phyloP scores from a whole-genome alignment of 352 stramenopile species.

The Globisporangium canariense region DNA sequence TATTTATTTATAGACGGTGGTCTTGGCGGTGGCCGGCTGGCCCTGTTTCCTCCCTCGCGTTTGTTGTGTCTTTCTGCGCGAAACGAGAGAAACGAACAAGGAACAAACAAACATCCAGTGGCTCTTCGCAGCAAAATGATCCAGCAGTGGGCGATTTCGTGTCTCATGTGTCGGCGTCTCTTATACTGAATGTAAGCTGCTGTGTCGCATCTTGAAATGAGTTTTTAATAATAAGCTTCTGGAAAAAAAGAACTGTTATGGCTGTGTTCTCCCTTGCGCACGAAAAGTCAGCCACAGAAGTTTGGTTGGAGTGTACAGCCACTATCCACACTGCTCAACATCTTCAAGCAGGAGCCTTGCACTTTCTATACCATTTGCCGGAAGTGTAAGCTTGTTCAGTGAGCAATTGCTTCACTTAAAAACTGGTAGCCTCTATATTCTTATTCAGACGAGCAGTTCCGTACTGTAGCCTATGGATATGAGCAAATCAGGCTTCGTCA shows the following conservation, averaged over 20 bases:
- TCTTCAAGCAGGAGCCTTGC: too few relatives aligned
- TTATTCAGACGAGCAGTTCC: too few relatives aligned
- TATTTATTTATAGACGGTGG: slow-evolving; percentile 7
- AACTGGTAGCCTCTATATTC: too few relatives aligned
- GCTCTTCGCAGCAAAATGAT: neutral
- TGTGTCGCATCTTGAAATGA: neutral
- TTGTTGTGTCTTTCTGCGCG: neutral
- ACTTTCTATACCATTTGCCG: too few relatives aligned
- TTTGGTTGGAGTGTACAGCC: neutral
- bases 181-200: neutral
- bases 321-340: too few relatives aligned
- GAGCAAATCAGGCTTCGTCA: too few relatives aligned
- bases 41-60: neutral
- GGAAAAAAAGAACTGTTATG: slow-evolving; percentile 15
- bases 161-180: neutral
- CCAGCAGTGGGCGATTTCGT: neutral
- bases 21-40: neutral
- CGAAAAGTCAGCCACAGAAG: neutral
- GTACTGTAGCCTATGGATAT: too few relatives aligned
- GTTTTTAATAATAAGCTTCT: neutral
- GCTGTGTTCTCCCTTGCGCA: slow-evolving; percentile 8
- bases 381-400: too few relatives aligned
- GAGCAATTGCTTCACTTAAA: too few relatives aligned
- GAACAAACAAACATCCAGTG: neutral
- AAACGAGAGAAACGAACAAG: slow-evolving; percentile 4